Base-by-base conservation (phyloP, 192 early-diverging fungal species). In the Phycomyces blakesleeanus region DNA sequence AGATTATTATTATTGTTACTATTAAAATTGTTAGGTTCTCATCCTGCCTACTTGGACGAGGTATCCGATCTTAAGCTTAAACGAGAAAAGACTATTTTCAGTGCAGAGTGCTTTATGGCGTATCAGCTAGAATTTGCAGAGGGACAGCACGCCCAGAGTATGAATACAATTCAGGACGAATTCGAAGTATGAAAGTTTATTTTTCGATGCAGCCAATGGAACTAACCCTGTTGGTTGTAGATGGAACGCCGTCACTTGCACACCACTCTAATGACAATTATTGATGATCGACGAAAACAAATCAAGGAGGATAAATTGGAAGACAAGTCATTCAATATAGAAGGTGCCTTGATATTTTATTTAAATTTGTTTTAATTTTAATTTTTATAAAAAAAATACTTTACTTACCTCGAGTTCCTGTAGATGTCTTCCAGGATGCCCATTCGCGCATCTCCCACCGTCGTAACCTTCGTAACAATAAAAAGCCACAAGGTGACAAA, bases 251-350 rank as follows among this genome's bases (percentile, higher is more conserved):
- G 51, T 10, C 51, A 66, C 34, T 51, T 72, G 47, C 64, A 66
- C 29, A 64, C 61, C 7, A 66, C 39, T 16, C 21, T 72, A 27
- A 57, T 72, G 47, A 26, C 44, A 9, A 60, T 55, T 1, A 63
- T 72, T 25, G 59, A 66, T 62, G 64, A 72, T 34, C 39, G 60
- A 57, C 55, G 55, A 56, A 72, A 61, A 25, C 70, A 72, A 41
- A 66, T 66, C 12, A 66, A 66, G 7, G 70, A 72, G 11, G 64
- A 72, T 24, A 42, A 56, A 55, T 54, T 63, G 24, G 64, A 66
- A 51, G 20, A 57, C 15, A 44, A 25, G 29, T 7, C 29, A 34
- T 34, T 34, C 7, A 53, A 54, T 54, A 52, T 37, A 27, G 37
- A 39, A 51, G 29, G 47, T 59, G 52, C 2, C 11, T 50, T 34